These are phyloP conservation scores for Saccharomycopsis sp. DNA, from an alignment of 805 yeast species.

Conservation along the genomic window DNA sequence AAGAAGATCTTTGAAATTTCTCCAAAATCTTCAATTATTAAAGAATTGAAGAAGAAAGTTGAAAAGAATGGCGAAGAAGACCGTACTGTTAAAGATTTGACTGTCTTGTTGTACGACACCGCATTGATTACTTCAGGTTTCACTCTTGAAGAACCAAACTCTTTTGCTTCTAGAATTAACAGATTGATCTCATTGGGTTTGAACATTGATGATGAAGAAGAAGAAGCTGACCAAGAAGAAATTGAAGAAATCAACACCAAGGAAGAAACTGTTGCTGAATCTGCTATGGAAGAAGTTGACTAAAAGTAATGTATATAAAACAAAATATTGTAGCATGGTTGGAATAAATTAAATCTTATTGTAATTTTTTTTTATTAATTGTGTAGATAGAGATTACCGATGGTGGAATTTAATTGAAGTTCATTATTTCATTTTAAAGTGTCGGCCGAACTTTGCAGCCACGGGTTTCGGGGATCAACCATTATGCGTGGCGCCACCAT, in stretches of 20 bases:
- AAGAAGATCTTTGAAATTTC: constrained; percentile 99
- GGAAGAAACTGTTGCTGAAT: constrained; percentile 67
- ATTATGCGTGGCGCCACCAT: no score
- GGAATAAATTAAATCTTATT: no score
- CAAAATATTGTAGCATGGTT: no score
- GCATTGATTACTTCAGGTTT: constrained; percentile 98
- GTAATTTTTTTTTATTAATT: no score
- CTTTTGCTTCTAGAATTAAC: constrained; percentile 96
- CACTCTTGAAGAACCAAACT: constrained; percentile 96
- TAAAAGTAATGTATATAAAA: no score
- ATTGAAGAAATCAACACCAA: constrained; percentile 30
- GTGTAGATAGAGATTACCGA: no score
- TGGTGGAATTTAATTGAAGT: no score
- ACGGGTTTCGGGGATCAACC: no score
- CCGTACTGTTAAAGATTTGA: constrained; percentile 96
- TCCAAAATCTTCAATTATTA: constrained; percentile 91
- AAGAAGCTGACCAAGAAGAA: constrained; percentile 35
- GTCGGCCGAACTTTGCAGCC: no score
- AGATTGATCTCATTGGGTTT: constrained; percentile 96
- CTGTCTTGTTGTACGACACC: constrained; percentile 93
- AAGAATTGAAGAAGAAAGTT: constrained; percentile 93
- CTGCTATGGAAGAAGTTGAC: constrained; percentile 99
- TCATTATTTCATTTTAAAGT: no score
- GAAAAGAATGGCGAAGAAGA: constrained; percentile 97
- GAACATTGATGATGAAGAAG: constrained; percentile 72